phyloP scores from a whole-genome alignment of 257 asterid species.

The Anisodus acutangulus region DNA sequence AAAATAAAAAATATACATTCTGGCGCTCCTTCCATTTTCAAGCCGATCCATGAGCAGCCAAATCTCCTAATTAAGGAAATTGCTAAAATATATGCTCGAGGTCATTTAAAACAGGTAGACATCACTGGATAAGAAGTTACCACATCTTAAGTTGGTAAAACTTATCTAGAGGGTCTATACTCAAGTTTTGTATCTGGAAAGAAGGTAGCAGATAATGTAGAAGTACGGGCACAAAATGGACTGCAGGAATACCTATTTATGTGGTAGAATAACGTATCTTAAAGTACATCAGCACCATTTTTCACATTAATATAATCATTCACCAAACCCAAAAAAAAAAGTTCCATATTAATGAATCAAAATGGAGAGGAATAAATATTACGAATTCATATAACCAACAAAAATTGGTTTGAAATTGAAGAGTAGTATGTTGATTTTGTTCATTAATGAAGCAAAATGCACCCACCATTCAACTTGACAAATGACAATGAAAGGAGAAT shows the following conservation, averaged over 20 bases:
- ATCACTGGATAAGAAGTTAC: not conserved
- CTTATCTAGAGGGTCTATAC: not conserved
- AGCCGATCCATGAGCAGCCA: not conserved
- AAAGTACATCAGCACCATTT: not conserved
- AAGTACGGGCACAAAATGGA: not conserved
- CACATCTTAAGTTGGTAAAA: conserved; percentile 3
- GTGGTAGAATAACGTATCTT: not conserved
- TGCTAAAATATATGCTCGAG: not conserved
- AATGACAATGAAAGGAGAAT: not conserved
- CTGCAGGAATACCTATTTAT: not conserved
- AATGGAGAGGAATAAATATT: not conserved
- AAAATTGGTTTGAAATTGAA: not conserved
- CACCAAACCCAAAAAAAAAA: not conserved
- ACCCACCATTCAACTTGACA: not conserved
- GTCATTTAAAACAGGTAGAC: not conserved
- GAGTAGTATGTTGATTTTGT: not conserved
- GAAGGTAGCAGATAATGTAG: not conserved
- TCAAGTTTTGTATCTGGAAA: not conserved
- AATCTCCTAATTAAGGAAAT: not conserved
- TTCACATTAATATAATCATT: conserved; percentile 9
- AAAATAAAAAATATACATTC: not conserved
- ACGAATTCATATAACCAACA: not conserved
- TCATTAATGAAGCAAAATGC: conserved; percentile 5
- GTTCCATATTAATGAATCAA: not conserved
- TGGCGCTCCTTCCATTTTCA: not conserved